A percentile compares a stretch with the other conserved stretches of the same genome.
These are phyloP conservation scores for Puya raimondii DNA, from an alignment of 176 grass and related monocot species.

Conservation along the genomic window DNA sequence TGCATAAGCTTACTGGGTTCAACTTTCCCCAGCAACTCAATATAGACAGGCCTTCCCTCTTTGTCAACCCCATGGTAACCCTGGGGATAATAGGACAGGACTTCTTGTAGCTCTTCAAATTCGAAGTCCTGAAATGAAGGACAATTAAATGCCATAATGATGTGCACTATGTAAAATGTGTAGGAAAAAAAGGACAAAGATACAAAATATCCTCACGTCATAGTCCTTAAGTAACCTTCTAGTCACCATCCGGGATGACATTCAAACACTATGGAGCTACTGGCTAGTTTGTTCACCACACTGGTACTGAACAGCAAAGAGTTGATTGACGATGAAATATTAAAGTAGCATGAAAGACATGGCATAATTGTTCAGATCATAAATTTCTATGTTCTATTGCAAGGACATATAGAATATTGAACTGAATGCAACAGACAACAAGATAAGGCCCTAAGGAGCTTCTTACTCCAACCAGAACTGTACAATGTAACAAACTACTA, in stretches of 20 bases:
- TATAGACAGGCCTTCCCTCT: slow-evolving; percentile 78
- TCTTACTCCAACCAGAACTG: not conserved
- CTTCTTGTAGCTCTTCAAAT: slow-evolving; percentile 75
- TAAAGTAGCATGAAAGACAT: not conserved
- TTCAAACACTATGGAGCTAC: not conserved
- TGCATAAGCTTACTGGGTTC: slow-evolving; percentile 82
- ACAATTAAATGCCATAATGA: not conserved
- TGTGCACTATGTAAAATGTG: not conserved
- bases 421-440: not conserved
- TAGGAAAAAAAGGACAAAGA: not conserved
- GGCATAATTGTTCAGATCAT: not conserved
- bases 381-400: not conserved
- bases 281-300: not conserved
- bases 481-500: not conserved
- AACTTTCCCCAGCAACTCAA: slow-evolving; percentile 90
- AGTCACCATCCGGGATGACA: not conserved
- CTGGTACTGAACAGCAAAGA: not conserved
- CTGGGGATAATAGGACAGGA: slow-evolving; percentile 76
- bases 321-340: not conserved
- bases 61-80: slow-evolving; percentile 84
- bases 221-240: not conserved
- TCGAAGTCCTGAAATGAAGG: slow-evolving; percentile 64
- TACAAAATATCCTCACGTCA: not conserved
- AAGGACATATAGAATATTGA: not conserved
- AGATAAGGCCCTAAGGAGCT: not conserved